Percentiles rank a stretch among this genome's conserved stretches.
phyloP scores from a whole-genome alignment of 148 eudicot genomes.

The Camellia sinensis region DNA sequence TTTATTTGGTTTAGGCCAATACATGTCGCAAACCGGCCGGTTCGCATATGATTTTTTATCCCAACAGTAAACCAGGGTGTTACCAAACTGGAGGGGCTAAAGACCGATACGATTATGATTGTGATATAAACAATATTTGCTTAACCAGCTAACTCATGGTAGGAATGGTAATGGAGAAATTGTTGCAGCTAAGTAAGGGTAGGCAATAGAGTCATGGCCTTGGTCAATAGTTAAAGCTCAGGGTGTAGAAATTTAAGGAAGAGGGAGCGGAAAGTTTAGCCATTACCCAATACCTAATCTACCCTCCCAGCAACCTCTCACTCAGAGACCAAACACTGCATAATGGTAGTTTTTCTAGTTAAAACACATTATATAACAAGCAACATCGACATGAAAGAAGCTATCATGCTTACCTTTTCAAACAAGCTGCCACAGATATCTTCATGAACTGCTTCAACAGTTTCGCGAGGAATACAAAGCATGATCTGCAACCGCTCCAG shows the following conservation, averaged over 20 bases:
- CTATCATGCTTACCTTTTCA: conserved; percentile 61
- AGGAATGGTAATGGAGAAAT: background rate
- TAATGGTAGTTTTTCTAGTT: background rate
- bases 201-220: background rate
- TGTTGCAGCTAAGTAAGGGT: background rate
- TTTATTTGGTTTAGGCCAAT: no score
- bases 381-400: background rate
- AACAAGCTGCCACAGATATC: conserved; percentile 82
- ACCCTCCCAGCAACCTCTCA: background rate
- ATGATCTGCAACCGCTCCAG: conserved; percentile 69
- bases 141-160: background rate
- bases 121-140: background rate
- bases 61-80: no score
- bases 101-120: background rate
- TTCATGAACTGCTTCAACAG: conserved; percentile 85
- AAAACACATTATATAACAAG: background rate
- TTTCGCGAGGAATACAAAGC: conserved; percentile 82
- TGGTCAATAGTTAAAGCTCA: background rate
- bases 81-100: no score
- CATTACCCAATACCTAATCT: background rate
- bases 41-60: no score
- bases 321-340: background rate
- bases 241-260: background rate
- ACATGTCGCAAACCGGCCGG: no score
- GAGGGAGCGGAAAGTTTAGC: background rate